Evolutionary conservation across 106 monocot genomes (phyloP).

Genomic region (Dendrobium catenatum): DNA sequence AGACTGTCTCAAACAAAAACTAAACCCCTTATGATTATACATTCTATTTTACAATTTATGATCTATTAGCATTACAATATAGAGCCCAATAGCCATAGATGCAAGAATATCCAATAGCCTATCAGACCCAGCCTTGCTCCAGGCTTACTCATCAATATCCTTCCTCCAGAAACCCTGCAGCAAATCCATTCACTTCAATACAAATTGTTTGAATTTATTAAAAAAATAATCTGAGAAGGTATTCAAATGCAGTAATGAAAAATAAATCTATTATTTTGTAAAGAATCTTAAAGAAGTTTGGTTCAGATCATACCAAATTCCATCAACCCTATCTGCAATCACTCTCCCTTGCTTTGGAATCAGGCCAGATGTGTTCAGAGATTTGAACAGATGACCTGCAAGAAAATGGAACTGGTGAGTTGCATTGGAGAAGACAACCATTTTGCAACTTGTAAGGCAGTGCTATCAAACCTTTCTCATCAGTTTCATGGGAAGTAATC

Average conservation of each 20-base stretch:
- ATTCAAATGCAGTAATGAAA: too few relatives aligned
- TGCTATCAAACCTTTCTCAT: conserved; percentile 71
- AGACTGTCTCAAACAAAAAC: background rate
- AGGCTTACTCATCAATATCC: conserved; percentile 70
- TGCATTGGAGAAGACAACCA: background rate
- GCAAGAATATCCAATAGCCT: conserved; percentile 72
- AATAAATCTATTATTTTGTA: background rate
- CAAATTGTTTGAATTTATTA: background rate
- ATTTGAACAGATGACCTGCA: conserved; percentile 90
- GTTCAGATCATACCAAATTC: conserved; percentile 60
- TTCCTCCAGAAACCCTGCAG: conserved; percentile 86
- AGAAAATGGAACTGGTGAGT: conserved; percentile 8
- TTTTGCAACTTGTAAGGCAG: background rate
- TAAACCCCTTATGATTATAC: conserved; percentile 10
- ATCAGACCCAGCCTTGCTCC: conserved; percentile 74
- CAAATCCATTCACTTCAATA: background rate
- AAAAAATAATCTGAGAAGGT: too few relatives aligned
- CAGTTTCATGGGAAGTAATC: conserved; percentile 51
- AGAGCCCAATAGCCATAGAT: conserved; percentile 75
- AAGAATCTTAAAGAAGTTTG: background rate
- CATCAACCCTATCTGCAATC: conserved; percentile 87
- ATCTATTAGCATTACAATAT: conserved; percentile 35
- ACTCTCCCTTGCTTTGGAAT: conserved; percentile 87
- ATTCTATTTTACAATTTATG: conserved; percentile 37
- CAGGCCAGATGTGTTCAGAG: conserved; percentile 78